phyloP scores from a whole-genome alignment of 2,329 filamentous ascomycete genomes.

The Xylariomycetidae sp. region DNA sequence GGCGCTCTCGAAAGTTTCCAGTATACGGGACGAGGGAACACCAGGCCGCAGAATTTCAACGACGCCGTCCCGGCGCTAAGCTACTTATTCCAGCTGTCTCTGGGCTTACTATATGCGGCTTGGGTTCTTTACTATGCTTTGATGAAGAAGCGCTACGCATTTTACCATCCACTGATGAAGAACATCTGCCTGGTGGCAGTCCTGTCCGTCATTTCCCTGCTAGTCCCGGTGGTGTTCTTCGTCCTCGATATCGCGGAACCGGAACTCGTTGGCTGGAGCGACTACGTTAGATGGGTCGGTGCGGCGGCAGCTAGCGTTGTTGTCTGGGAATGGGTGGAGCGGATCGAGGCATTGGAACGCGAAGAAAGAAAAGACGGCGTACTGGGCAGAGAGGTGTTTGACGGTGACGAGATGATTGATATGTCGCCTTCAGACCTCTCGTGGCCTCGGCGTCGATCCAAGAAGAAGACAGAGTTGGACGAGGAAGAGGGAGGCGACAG shows the following conservation, averaged over 20 bases:
- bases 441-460: conserved; percentile 35
- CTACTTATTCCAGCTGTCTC: conserved; percentile 82
- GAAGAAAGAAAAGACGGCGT: conserved; percentile 94
- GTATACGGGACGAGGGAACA: conserved; percentile 44
- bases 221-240: conserved; percentile 90
- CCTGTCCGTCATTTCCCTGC: conserved; percentile 72
- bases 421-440: conserved; percentile 44
- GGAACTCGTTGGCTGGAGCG: conserved; percentile 84
- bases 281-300: conserved; percentile 95
- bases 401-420: conserved; percentile 89
- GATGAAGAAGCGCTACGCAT: conserved; percentile 88
- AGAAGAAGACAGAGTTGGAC: conserved; percentile 20
- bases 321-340: conserved; percentile 96
- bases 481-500: conserved; percentile 28
- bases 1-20: conserved; percentile 84
- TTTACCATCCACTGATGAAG: conserved; percentile 84
- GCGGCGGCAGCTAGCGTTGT: conserved; percentile 92
- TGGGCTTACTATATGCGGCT: conserved; percentile 82
- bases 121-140: conserved; percentile 92
- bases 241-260: conserved; percentile 83
- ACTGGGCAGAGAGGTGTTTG: conserved; percentile 82
- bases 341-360: conserved; percentile 85
- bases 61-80: conserved; percentile 87
- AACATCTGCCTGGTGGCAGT: conserved; percentile 78
- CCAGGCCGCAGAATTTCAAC: conserved; percentile 68